phyloP scores from a whole-genome alignment of 2,329 filamentous ascomycete species.

The Aspergillus sp. region DNA sequence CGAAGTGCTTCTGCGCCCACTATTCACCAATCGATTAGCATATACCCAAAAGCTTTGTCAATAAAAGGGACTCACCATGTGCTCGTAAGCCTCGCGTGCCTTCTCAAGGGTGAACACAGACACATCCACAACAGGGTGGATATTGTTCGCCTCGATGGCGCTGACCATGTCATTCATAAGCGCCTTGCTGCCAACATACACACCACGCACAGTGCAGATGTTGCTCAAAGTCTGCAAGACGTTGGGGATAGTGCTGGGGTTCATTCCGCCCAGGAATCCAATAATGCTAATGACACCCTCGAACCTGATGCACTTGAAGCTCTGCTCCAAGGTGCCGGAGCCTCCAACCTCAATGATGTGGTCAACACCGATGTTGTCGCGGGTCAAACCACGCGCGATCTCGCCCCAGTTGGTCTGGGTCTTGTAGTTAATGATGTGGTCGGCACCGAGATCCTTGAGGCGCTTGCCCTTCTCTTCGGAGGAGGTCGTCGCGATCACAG shows the following conservation, averaged over 20 bases:
- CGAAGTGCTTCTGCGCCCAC: conserved; percentile 56
- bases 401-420: conserved; percentile 59
- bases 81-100: conserved; percentile 55
- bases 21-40: conserved; percentile 23
- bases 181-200: conserved; percentile 56
- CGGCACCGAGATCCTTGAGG: conserved; percentile 57
- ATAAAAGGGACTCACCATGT: conserved; percentile 44
- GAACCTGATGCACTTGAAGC: conserved; percentile 53
- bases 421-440: conserved; percentile 63
- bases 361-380: conserved; percentile 57
- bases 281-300: conserved; percentile 59
- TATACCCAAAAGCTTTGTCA: neutral
- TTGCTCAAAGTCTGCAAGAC: conserved; percentile 53
- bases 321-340: conserved; percentile 58
- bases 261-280: conserved; percentile 55
- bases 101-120: conserved; percentile 56
- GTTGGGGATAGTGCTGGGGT: conserved; percentile 49
- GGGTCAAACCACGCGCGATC: conserved; percentile 52
- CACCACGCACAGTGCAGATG: conserved; percentile 57
- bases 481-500: conserved; percentile 60
- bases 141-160: conserved; percentile 59
- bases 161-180: conserved; percentile 61
- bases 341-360: conserved; percentile 68
- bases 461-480: conserved; percentile 54
- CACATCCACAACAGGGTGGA: conserved; percentile 60